Conservation (phyloP, 805 yeast species). For the Sugiyamaella mastotermitis region DNA sequence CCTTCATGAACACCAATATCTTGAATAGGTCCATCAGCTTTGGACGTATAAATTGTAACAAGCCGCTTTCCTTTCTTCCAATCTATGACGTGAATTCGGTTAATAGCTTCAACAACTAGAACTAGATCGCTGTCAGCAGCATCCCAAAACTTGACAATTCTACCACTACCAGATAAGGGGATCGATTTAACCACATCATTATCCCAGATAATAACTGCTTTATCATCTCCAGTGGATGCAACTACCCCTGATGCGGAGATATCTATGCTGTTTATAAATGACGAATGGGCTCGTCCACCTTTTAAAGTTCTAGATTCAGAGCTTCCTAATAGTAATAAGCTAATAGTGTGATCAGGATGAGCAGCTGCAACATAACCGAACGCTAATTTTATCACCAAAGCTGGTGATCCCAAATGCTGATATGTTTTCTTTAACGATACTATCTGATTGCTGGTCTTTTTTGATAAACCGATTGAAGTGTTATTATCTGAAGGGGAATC, state of each 20-base stretch:
- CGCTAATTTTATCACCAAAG: conserved; percentile 9
- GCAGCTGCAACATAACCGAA: conserved; percentile 17
- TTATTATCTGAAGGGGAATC: neutral
- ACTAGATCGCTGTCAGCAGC: conserved; percentile 30
- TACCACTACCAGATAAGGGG: conserved; percentile 22
- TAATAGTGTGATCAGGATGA: conserved; percentile 20
- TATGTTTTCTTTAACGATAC: conserved; percentile 1
- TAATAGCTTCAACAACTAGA: conserved; percentile 31
- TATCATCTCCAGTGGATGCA: conserved; percentile 31
- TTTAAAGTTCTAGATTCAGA: conserved; percentile 4
- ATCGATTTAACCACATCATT: conserved; percentile 14
- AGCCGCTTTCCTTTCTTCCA: conserved; percentile 31
- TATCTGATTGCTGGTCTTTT: neutral
- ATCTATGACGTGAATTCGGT: conserved; percentile 29
- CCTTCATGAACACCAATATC: conserved; percentile 24
- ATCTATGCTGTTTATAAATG: conserved; percentile 29
- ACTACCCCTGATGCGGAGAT: conserved; percentile 27
- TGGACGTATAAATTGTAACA: conserved; percentile 29
- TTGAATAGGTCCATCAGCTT: conserved; percentile 11
- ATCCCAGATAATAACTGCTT: conserved; percentile 29
- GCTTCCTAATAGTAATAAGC: conserved; percentile 10
- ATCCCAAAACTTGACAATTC: conserved; percentile 30
- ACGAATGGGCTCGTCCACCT: conserved; percentile 19
- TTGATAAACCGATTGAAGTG: neutral
- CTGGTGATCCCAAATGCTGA: conserved; percentile 17